These are phyloP conservation scores for Bretziella fagacearum DNA, from an alignment of 2,329 filamentous ascomycete species.

Conservation along the genomic window DNA sequence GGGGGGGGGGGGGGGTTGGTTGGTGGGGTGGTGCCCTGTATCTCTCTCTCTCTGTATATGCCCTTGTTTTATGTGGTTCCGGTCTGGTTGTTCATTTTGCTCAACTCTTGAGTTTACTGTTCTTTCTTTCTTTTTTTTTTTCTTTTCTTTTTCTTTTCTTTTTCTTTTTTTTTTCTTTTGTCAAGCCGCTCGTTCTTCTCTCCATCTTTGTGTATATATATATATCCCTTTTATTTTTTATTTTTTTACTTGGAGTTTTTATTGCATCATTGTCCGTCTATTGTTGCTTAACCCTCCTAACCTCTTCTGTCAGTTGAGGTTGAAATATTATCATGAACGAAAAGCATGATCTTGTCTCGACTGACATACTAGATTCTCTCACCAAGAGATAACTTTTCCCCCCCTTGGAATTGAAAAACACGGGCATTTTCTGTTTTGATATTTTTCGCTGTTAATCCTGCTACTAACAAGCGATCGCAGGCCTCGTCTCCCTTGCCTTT, in stretches of 20 bases:
- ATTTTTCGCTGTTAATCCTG: no score
- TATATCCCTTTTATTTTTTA: background rate
- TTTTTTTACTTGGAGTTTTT: background rate
- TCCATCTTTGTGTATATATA: conserved; percentile 3
- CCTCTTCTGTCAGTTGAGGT: background rate
- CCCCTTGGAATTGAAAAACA: no score
- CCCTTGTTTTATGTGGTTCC: no score
- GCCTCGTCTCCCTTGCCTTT: background rate
- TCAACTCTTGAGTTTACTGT: conserved; percentile 2
- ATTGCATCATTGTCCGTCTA: background rate
- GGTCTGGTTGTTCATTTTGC: background rate
- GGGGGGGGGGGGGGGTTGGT: no score
- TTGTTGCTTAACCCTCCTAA: background rate
- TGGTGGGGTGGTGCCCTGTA: no score
- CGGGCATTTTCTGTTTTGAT: background rate
- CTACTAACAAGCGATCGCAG: background rate
- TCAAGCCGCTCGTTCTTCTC: background rate
- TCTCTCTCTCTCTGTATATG: no score
- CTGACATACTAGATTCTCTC: no score
- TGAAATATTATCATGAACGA: no score
- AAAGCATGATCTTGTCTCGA: background rate
- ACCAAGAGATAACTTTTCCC: no score
- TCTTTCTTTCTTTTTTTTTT: background rate
- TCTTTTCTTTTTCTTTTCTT: background rate
- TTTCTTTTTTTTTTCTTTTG: conserved; percentile 5